A percentile compares a stretch with the other conserved stretches of the same genome.
Evolutionary conservation across 257 asterid genomes (phyloP).

Genomic region (Rubia yunnanensis): DNA sequence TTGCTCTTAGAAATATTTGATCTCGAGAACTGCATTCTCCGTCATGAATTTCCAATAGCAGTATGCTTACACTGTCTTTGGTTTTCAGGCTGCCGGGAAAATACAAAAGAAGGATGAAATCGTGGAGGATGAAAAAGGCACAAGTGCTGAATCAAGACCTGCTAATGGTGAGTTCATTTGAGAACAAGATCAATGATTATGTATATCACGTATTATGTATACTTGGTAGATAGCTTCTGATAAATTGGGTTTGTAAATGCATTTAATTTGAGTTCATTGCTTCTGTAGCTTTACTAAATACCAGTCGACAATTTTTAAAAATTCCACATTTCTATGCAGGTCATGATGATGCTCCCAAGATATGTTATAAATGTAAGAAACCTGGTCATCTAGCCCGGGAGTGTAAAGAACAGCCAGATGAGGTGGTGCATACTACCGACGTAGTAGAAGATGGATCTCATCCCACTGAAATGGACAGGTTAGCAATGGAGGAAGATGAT

Average conservation of each 20-base stretch:
- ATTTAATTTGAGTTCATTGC: background rate
- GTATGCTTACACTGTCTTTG: background rate
- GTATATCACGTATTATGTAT: background rate
- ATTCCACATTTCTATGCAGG: constrained; percentile 23
- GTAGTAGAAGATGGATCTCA: constrained; percentile 18
- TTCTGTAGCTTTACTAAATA: background rate
- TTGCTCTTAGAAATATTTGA: background rate
- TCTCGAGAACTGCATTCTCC: background rate
- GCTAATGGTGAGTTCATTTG: constrained; percentile 35
- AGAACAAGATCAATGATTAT: background rate
- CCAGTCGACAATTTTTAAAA: background rate
- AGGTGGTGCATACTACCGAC: constrained; percentile 25
- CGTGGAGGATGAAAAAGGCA: constrained; percentile 29
- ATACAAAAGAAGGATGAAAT: constrained; percentile 38
- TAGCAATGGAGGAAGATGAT: constrained; percentile 91
- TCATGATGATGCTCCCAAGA: constrained; percentile 50
- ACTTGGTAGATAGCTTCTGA: background rate
- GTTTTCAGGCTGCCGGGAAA: constrained; percentile 86
- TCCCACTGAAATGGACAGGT: constrained; percentile 46
- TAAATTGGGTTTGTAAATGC: background rate
- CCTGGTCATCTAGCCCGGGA: constrained; percentile 81
- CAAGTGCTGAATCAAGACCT: constrained; percentile 26
- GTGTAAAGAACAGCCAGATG: constrained; percentile 62
- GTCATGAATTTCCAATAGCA: background rate
- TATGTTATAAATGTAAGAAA: constrained; percentile 89